Evolutionary conservation across 2,329 filamentous ascomycete genomes (phyloP), one percentile per base, ranked within the genome.

Genomic region (Alternaria viburni): DNA sequence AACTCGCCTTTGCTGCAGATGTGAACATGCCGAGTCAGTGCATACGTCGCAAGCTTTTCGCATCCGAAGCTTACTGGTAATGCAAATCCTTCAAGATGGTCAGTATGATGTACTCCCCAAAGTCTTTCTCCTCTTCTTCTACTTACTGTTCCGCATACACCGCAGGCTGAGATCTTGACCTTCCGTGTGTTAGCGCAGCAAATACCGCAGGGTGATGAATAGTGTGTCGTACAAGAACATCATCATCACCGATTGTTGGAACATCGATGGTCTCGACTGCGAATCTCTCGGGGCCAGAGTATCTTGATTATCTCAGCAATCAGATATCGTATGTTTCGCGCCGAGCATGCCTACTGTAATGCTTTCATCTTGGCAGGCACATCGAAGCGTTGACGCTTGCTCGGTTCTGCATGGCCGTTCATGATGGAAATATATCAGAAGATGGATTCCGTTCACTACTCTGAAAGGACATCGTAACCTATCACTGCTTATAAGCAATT

Each of bases 141-240:
- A 58, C 66, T 46, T 62, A 69, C 69, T 28, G 71, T 74, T 13
- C 71, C 69, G 47, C 71, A 74, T 17, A 74, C 69, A 25, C 71
- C 71, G 23, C 71, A 74, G 6, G 70, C 71, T 2, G 69, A 63
- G 6, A 74, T 69, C 36, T 72, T 73, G 32, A 74, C 69, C 71
- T 73, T 23, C 10, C 15, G 12, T 5, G 17, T 4, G 19, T 68
- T 44, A 66, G 44, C 23, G 10, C 15, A 41, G 8, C 12, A 19
- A 10, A 26, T 2, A n/a, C 36, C 7, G 23, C 21, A 1, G 17
- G 36, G 8, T 17, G 3, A 44, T 25, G 25, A 12, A 25, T 8
- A 25, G 54, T 6, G 2, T 47, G n/a, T 12, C 19, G 45, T 62
- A 74, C 71, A n/a, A 74, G 55, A 2, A 73, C 71, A 58, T 74